Percentiles rank a stretch among this genome's conserved stretches.
These are phyloP conservation scores for Croton setiger DNA, from an alignment of 441 rosid species.

Conservation along the genomic window DNA sequence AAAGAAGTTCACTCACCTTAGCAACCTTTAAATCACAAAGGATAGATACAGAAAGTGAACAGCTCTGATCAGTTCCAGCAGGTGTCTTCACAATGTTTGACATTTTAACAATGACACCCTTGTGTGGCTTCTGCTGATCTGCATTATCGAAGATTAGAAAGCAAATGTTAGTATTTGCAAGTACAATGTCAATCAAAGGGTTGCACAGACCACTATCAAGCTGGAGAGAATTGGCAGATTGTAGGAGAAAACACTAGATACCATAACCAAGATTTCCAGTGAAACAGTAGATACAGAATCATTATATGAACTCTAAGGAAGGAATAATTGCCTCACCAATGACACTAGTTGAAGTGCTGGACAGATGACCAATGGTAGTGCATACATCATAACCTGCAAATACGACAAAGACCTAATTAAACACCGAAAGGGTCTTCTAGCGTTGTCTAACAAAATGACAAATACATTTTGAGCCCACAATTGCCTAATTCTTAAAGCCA, in stretches of 20 bases:
- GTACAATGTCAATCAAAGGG: conserved; percentile 5
- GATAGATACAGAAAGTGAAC: conserved; percentile 84
- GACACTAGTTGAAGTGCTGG: conserved; percentile 43
- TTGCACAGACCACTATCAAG: conserved; percentile 8
- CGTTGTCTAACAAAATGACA: not conserved
- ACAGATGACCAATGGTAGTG: conserved; percentile 56
- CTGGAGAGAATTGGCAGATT: conserved; percentile 1
- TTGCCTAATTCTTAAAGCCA: not conserved
- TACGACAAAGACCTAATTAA: conserved; percentile 9
- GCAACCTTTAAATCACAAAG: conserved; percentile 60
- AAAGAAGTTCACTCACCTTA: conserved; percentile 47
- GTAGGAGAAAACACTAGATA: not conserved
- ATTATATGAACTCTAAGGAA: not conserved
- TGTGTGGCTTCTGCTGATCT: conserved; percentile 72
- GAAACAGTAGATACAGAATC: not conserved
- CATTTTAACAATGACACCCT: conserved; percentile 78
- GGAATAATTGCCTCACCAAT: conserved; percentile 46
- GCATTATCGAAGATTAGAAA: conserved; percentile 20
- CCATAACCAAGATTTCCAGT: conserved; percentile 10
- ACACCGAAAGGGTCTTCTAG: not conserved
- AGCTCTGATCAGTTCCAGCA: conserved; percentile 33
- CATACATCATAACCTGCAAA: conserved; percentile 89
- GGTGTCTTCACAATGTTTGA: conserved; percentile 24
- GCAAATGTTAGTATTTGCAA: conserved; percentile 25
- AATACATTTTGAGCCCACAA: not conserved